These are phyloP conservation scores for Urtica urens DNA, from an alignment of 306 rosid genomes.

Conservation along the genomic window DNA sequence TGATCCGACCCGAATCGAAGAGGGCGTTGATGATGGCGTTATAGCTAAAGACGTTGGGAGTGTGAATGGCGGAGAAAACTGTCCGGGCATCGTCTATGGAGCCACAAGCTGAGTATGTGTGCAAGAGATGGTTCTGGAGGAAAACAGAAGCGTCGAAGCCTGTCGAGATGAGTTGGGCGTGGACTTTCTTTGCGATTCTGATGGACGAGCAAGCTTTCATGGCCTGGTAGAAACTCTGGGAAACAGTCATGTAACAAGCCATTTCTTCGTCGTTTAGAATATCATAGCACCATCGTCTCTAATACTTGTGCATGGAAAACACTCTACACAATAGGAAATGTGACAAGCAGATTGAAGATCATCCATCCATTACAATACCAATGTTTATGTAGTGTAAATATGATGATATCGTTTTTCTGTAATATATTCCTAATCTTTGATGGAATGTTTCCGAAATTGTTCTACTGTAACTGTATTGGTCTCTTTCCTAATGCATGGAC, in stretches of 20 bases:
- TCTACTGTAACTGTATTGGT: too few relatives aligned
- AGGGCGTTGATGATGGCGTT: conserved; percentile 45
- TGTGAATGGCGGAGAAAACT: conserved; percentile 22
- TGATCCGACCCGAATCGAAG: conserved; percentile 25
- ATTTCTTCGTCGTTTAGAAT: too few relatives aligned
- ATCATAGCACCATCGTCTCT: too few relatives aligned
- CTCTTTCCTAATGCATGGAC: too few relatives aligned
- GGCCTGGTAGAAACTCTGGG: conserved; percentile 43
- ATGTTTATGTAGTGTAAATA: too few relatives aligned
- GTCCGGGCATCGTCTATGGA: conserved; percentile 30
- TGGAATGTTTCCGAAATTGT: too few relatives aligned
- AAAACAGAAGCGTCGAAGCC: conserved; percentile 49
- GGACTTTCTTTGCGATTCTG: conserved; percentile 40
- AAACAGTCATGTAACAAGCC: conserved; percentile 48
- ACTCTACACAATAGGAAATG: too few relatives aligned
- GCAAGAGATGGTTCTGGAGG: conserved; percentile 53
- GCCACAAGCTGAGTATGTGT: conserved; percentile 40
- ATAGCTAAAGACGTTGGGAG: conserved; percentile 41
- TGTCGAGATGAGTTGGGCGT: conserved; percentile 48
- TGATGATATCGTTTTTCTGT: too few relatives aligned
- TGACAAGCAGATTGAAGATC: too few relatives aligned
- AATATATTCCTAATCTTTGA: too few relatives aligned
- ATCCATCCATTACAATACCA: too few relatives aligned
- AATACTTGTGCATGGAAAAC: too few relatives aligned
- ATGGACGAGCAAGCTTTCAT: conserved; percentile 48